Conservation (phyloP, 2,329 filamentous ascomycete species). For the Aaosphaeria pasadenensis region DNA sequence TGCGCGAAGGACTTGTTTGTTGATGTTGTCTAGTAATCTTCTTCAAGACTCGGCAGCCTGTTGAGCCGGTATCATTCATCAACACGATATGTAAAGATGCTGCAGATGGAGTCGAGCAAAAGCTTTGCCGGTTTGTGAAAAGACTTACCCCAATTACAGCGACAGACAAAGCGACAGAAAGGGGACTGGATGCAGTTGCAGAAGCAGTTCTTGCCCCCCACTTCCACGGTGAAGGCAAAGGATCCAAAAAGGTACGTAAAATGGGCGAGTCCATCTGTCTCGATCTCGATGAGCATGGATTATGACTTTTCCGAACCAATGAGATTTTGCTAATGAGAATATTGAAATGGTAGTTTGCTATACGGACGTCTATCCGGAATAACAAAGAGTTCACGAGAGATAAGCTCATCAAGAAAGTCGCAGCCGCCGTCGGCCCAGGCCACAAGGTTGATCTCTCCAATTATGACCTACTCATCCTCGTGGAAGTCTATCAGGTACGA, state of each 20-base stretch:
- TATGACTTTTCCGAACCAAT: neutral
- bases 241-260: slow-evolving; percentile 51
- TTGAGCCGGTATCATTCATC: slow-evolving; percentile 61
- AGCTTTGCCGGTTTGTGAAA: slow-evolving; percentile 58
- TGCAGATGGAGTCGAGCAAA: slow-evolving; percentile 47
- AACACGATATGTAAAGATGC: slow-evolving; percentile 58
- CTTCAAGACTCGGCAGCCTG: slow-evolving; percentile 54
- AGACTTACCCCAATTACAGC: slow-evolving; percentile 59
- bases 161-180: slow-evolving; percentile 65
- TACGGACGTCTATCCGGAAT: slow-evolving; percentile 73
- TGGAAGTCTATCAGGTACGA: slow-evolving; percentile 76
- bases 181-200: slow-evolving; percentile 64
- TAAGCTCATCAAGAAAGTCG: slow-evolving; percentile 68
- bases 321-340: slow-evolving; percentile 13
- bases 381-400: slow-evolving; percentile 67
- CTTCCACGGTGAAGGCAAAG: slow-evolving; percentile 56
- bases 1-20: neutral
- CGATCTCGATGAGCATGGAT: neutral
- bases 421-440: slow-evolving; percentile 59
- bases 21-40: slow-evolving; percentile 48
- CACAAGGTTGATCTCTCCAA: slow-evolving; percentile 76
- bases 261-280: slow-evolving; percentile 1
- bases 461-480: slow-evolving; percentile 75
- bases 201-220: slow-evolving; percentile 60
- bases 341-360: slow-evolving; percentile 64